phyloP scores from a whole-genome alignment of 495 filamentous ascomycete species.

The Lasiosphaeria hispida region DNA sequence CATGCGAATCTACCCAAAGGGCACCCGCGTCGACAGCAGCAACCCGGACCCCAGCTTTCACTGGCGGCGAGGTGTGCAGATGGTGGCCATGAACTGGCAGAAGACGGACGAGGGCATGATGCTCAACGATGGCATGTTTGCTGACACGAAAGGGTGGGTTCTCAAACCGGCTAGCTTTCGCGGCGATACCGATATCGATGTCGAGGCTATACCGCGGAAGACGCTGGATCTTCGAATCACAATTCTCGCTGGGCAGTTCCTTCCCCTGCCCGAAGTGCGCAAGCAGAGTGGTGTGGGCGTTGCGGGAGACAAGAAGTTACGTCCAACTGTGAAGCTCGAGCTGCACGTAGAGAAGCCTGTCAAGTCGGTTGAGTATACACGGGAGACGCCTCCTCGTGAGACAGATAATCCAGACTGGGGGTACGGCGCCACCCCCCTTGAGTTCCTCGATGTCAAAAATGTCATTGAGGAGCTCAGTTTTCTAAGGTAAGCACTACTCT shows the following conservation, averaged over 20 bases:
- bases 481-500: constrained; percentile 40
- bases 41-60: constrained; percentile 81
- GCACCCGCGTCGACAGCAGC: constrained; percentile 73
- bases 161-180: constrained; percentile 68
- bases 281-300: constrained; percentile 23
- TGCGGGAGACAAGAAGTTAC: constrained; percentile 29
- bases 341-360: constrained; percentile 68
- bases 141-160: constrained; percentile 77
- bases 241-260: constrained; percentile 43
- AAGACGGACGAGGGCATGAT: constrained; percentile 87
- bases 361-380: constrained; percentile 33
- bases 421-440: constrained; percentile 25
- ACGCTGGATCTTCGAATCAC: constrained; percentile 43
- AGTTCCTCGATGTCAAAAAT: constrained; percentile 38
- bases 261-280: constrained; percentile 34
- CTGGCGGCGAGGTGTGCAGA: constrained; percentile 87
- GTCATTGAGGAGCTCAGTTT: constrained; percentile 48
- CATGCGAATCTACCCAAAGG: constrained; percentile 89
- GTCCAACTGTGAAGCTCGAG: constrained; percentile 65
- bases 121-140: constrained; percentile 92
- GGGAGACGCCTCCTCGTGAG: constrained; percentile 31
- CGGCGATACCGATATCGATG: constrained; percentile 19
- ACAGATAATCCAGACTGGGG: constrained; percentile 46
- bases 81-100: constrained; percentile 96
- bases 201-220: constrained; percentile 21